phyloP scores from a whole-genome alignment of 164 flowering plant genomes.

The Euptelea pleiosperma region DNA sequence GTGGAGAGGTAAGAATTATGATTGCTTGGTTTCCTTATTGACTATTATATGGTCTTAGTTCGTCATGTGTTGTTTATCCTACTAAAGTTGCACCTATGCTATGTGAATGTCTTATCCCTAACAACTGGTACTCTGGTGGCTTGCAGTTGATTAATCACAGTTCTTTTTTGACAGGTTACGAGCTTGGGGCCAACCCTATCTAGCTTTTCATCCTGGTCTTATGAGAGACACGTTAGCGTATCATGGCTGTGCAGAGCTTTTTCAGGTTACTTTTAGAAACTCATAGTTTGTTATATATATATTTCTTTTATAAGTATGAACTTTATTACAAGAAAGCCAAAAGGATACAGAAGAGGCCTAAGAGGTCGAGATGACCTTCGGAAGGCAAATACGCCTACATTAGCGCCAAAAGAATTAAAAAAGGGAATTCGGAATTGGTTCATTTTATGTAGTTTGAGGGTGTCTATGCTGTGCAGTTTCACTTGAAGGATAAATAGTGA shows the following conservation, averaged over 20 bases:
- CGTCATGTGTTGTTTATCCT: not conserved
- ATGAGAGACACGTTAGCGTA: constrained; percentile 79
- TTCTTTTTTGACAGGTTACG: constrained; percentile 53
- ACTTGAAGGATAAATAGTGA: not conserved
- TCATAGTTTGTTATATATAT: no score
- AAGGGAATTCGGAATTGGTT: no score
- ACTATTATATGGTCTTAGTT: not conserved
- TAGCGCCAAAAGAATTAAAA: no score
- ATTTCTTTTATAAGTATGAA: no score
- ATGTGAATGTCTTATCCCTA: constrained; percentile 2
- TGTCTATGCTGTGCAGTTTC: not conserved
- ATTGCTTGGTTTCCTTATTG: not conserved
- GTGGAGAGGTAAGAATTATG: constrained; percentile 58
- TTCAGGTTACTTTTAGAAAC: constrained; percentile 63
- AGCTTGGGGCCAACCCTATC: constrained; percentile 70
- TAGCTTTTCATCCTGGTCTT: constrained; percentile 88
- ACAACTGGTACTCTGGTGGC: not conserved
- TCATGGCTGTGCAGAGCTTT: constrained; percentile 98
- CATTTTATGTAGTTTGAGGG: no score
- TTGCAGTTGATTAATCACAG: not conserved
- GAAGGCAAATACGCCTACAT: no score
- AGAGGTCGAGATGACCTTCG: no score
- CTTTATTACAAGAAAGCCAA: no score
- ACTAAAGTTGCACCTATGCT: not conserved
- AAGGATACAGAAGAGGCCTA: no score